These are phyloP conservation scores for Penicillium tannophilum DNA, from an alignment of 495 filamentous ascomycete genomes.

Conservation along the genomic window DNA sequence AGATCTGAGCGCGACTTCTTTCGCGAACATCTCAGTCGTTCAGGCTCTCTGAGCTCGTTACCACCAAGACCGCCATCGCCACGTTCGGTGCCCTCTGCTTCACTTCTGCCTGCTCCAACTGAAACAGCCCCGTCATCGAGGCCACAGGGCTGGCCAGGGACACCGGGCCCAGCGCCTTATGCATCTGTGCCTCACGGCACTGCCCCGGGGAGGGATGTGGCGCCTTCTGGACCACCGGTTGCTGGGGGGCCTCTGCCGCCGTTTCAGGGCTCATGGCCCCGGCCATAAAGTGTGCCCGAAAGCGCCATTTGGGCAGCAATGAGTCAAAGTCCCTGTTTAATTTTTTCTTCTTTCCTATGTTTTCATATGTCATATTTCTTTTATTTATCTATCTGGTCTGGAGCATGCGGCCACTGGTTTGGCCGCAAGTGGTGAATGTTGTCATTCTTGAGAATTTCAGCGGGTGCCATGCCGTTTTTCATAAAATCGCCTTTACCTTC, in stretches of 20 bases:
- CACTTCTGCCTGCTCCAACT: slow-evolving; percentile 9
- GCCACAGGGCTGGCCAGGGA: slow-evolving; percentile 25
- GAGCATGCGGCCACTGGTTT: slow-evolving; percentile 26
- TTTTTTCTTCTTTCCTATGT: slow-evolving; percentile 7
- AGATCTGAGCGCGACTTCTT: slow-evolving; percentile 65
- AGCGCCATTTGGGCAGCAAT: neutral
- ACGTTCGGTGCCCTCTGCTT: slow-evolving; percentile 6
- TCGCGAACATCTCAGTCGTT: slow-evolving; percentile 60
- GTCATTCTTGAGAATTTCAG: slow-evolving; percentile 3
- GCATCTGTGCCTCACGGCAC: slow-evolving; percentile 21
- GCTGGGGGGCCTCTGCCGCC: slow-evolving; percentile 26
- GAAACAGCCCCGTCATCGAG: slow-evolving; percentile 11
- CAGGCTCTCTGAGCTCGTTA: slow-evolving; percentile 45
- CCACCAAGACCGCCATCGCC: slow-evolving; percentile 49
- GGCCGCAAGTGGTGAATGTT: slow-evolving; percentile 12
- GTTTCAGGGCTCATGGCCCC: slow-evolving; percentile 28
- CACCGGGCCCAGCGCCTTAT: slow-evolving; percentile 22
- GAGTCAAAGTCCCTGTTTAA: slow-evolving; percentile 5
- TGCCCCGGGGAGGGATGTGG: slow-evolving; percentile 6
- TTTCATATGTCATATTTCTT: slow-evolving; percentile 1
- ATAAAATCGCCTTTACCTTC: slow-evolving; percentile 10
- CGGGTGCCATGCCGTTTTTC: neutral
- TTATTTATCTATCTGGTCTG: slow-evolving; percentile 1
- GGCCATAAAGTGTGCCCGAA: slow-evolving; percentile 10
- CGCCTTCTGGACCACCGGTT: slow-evolving; percentile 18